Percentiles rank a stretch among this genome's conserved stretches.
Evolutionary conservation across 768 basidiomycete species (phyloP).

Genomic region (Mycena metata): DNA sequence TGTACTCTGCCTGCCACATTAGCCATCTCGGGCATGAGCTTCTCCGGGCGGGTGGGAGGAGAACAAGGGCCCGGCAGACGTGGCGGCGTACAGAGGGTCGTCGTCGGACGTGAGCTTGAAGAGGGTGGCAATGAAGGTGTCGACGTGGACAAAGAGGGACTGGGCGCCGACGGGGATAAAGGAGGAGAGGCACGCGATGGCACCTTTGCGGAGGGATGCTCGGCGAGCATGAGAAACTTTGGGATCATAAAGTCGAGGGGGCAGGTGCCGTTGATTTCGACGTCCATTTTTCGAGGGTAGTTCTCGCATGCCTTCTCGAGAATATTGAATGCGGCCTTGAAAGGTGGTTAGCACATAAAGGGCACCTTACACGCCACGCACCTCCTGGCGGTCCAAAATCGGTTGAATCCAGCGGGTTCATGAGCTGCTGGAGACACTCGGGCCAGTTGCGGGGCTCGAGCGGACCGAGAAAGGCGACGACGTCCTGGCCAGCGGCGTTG

Average conservation of each 20-base stretch:
- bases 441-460: conserved; percentile 96
- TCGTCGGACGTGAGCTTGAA: no score
- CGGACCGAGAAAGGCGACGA: conserved; percentile 89
- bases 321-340: conserved; percentile 90
- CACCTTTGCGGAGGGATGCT: conserved; percentile 90
- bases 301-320: conserved; percentile 97
- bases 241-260: conserved; percentile 98
- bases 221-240: conserved; percentile 90
- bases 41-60: no score
- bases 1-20: conserved; percentile 99
- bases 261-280: conserved; percentile 92
- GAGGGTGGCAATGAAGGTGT: conserved; percentile 97
- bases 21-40: conserved; percentile 91
- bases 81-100: no score
- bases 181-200: conserved; percentile 93
- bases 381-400: conserved; percentile 89
- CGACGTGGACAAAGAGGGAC: conserved; percentile 91
- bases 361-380: conserved; percentile 55
- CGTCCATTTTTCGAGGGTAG: conserved; percentile 94
- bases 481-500: conserved; percentile 93
- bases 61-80: no score
- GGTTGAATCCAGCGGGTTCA: conserved; percentile 81
- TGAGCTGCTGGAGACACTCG: conserved; percentile 89
- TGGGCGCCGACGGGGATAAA: conserved; percentile 91
- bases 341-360: conserved; percentile 8